Conservation (phyloP, 2,329 filamentous ascomycete genomes). For the Saccharata proteae region DNA sequence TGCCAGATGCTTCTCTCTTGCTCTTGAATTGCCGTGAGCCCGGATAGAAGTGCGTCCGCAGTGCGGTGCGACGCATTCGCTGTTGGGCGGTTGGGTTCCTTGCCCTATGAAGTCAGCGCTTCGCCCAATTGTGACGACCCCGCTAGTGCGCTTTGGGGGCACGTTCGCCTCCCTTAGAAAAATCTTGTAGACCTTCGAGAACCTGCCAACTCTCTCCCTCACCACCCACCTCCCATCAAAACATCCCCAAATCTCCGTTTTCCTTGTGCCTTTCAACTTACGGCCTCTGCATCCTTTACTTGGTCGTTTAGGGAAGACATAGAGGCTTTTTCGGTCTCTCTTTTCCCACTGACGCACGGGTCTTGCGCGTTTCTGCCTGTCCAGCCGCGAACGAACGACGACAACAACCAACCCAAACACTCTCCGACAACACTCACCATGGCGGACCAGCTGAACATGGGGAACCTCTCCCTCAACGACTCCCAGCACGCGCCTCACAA, state of each 20-base stretch:
- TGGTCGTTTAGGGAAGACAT: conserved; percentile 25
- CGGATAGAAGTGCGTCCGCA: too few species aligned
- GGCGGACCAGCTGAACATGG: conserved; percentile 79
- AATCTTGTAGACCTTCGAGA: conserved; percentile 7
- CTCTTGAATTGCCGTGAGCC: too few species aligned
- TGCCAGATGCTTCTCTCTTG: too few species aligned
- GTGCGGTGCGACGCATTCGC: too few species aligned
- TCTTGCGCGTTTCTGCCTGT: conserved; percentile 30
- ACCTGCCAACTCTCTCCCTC: conserved; percentile 11
- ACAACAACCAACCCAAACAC: neutral
- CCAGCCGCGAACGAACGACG: too few species aligned
- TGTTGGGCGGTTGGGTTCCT: too few species aligned
- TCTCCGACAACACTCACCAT: conserved; percentile 37
- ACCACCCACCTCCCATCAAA: conserved; percentile 10
- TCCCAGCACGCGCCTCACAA: conserved; percentile 45
- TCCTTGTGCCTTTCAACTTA: conserved; percentile 23
- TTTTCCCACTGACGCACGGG: conserved; percentile 26
- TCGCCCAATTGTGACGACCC: too few species aligned
- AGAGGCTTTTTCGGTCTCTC: conserved; percentile 20
- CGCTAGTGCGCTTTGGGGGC: conserved; percentile 1
- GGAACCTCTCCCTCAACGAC: conserved; percentile 57
- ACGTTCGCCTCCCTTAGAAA: conserved; percentile 9
- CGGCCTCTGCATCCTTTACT: conserved; percentile 25
- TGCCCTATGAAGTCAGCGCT: too few species aligned
- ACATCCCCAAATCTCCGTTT: conserved; percentile 10